Conservation (phyloP, 495 filamentous ascomycete genomes). For the Penicillium riverlandense region DNA sequence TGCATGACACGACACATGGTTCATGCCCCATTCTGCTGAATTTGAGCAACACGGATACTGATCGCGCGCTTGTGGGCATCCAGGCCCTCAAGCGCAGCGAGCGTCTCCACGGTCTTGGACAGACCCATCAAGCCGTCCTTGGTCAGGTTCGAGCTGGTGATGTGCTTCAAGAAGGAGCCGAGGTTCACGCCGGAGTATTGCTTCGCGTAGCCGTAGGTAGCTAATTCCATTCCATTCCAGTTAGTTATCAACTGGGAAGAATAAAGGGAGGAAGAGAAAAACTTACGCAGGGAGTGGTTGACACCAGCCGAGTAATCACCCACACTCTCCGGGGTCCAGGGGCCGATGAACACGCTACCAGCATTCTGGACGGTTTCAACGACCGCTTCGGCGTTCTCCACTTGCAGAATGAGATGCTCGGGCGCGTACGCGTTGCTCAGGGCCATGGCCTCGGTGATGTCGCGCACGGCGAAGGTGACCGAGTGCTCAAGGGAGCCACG, state of each 20-base stretch:
- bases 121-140: slow-evolving; percentile 77
- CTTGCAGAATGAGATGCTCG: slow-evolving; percentile 91
- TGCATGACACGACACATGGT: slow-evolving; percentile 8
- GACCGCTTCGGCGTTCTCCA: slow-evolving; percentile 61
- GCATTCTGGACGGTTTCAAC: slow-evolving; percentile 85
- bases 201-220: slow-evolving; percentile 95
- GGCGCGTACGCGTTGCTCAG: slow-evolving; percentile 95
- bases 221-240: slow-evolving; percentile 36
- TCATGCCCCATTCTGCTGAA: slow-evolving; percentile 39
- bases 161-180: slow-evolving; percentile 90
- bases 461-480: slow-evolving; percentile 74
- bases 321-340: slow-evolving; percentile 95
- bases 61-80: slow-evolving; percentile 93
- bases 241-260: background rate
- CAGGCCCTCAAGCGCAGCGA: slow-evolving; percentile 89
- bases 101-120: slow-evolving; percentile 81
- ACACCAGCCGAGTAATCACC: slow-evolving; percentile 97
- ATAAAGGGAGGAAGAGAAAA: background rate
- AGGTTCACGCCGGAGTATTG: slow-evolving; percentile 98
- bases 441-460: slow-evolving; percentile 74
- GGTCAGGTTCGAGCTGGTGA: slow-evolving; percentile 86
- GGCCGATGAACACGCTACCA: slow-evolving; percentile 88
- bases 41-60: slow-evolving; percentile 69
- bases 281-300: slow-evolving; percentile 93
- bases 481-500: slow-evolving; percentile 86